Evolutionary conservation across 345 rosid genomes (phyloP), one percentile per base, ranked within the genome.

Genomic region (Euphorbia lathyris): DNA sequence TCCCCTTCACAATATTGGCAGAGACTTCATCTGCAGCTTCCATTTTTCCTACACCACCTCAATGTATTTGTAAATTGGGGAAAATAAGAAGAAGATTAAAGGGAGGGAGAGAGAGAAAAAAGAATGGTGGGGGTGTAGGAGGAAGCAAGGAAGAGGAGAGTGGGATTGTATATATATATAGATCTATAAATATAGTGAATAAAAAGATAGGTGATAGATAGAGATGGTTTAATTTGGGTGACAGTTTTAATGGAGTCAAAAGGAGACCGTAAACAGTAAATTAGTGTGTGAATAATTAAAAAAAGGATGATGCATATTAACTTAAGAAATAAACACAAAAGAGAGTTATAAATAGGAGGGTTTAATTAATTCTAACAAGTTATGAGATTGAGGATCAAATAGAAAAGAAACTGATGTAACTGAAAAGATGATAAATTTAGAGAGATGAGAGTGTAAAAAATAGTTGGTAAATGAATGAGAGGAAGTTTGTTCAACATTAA

Each of bases 1-100:
- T 91, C 53, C 96, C 93, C 82, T 94, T 94, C 10, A 79, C 76
- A 2, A 12, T 42, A 16, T 76, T 68, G 22, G 73, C 19, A 19
- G 48, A 13, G 26, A 67, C 80, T 63, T 79, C 86, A 68, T 83
- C 86, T 3, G 74, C 66, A 52, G 83, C 72, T 74, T 86, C 87
- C 88, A 84, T 80, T 59, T 51, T 47, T 57, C 50, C 80, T 68
- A 70, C 77, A 26, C 72, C 69, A 55, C 76, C 55, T 12, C 20
- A 66, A n/a, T 10, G 23, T n/a, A n/a, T 23, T 11, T 30, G 47
- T n/a, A 48, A n/a, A 42, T 13, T 47, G 16, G 3, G 52, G 6
- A 19, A n/a, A n/a, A n/a, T n/a, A n/a, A 51, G 56, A 47, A 47
- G 52, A 38, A 75, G 66, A 30, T 63, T 67, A 58, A 75, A 43